Conservation (phyloP, 106 monocot genomes). For the Dendrobium nobile region DNA sequence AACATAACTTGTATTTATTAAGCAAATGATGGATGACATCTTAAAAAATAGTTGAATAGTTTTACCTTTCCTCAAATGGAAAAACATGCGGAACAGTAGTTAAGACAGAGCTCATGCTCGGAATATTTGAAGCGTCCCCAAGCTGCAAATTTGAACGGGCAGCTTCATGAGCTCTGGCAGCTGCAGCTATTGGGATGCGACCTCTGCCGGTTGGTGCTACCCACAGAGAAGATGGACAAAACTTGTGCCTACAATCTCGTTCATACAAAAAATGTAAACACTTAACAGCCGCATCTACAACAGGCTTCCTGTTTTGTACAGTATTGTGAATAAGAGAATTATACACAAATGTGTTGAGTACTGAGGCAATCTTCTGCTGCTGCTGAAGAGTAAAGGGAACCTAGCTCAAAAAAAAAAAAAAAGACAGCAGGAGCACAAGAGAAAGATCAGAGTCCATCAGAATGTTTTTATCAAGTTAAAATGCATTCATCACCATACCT, state of each 20-base stretch:
- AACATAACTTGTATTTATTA: neutral
- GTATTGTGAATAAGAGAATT: conserved; percentile 54
- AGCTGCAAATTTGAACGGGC: conserved; percentile 36
- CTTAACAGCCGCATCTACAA: conserved; percentile 62
- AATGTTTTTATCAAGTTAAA: neutral
- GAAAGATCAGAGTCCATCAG: conserved; percentile 9
- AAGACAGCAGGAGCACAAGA: neutral
- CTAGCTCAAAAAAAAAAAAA: conserved; percentile 23
- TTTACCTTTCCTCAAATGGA: conserved; percentile 96
- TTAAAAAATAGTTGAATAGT: neutral
- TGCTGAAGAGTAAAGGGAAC: conserved; percentile 69
- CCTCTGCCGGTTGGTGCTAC: conserved; percentile 60
- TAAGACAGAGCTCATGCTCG: conserved; percentile 49
- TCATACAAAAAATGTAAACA: conserved; percentile 87
- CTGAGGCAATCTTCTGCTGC: conserved; percentile 59
- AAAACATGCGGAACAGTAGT: conserved; percentile 87
- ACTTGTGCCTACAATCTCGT: conserved; percentile 76
- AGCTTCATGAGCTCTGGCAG: conserved; percentile 86
- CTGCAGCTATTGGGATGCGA: conserved; percentile 71
- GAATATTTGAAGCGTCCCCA: conserved; percentile 25
- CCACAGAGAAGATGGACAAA: conserved; percentile 78
- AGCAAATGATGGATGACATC: conserved; percentile 3
- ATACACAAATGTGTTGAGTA: conserved; percentile 86
- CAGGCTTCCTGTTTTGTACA: conserved; percentile 26
- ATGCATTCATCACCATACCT: conserved; percentile 44